Conservation (phyloP, 2,329 filamentous ascomycete species). For the Fusarium irregulare region DNA sequence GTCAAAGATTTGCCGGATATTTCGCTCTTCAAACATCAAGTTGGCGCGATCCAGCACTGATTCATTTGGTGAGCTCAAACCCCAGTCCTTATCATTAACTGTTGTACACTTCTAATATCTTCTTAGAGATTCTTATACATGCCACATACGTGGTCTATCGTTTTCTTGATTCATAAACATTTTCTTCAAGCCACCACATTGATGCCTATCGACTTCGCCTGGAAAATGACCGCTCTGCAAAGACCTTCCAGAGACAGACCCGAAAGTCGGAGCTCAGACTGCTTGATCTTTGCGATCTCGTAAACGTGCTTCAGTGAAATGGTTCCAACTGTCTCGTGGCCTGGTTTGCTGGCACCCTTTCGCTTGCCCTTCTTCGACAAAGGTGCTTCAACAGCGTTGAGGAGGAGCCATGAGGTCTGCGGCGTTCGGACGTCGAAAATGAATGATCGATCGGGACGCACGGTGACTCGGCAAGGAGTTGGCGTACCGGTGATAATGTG, state of each 20-base stretch:
- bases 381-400: slow-evolving; percentile 83
- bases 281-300: slow-evolving; percentile 98
- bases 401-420: slow-evolving; percentile 89
- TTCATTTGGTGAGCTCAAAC: slow-evolving; percentile 3
- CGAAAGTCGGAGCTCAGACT: slow-evolving; percentile 77
- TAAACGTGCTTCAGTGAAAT: slow-evolving; percentile 95
- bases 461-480: slow-evolving; percentile 88
- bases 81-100: slow-evolving; percentile 33
- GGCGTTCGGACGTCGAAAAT: slow-evolving; percentile 93
- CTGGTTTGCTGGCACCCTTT: slow-evolving; percentile 80
- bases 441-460: slow-evolving; percentile 93
- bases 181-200: slow-evolving; percentile 69
- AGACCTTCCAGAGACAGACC: slow-evolving; percentile 77
- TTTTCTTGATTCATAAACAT: slow-evolving; percentile 1
- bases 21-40: neutral
- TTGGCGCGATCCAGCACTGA: slow-evolving; percentile 32
- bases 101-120: slow-evolving; percentile 42
- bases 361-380: slow-evolving; percentile 77
- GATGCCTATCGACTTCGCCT: slow-evolving; percentile 81
- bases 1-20: neutral
- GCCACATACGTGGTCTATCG: slow-evolving; percentile 22
- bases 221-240: slow-evolving; percentile 78
- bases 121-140: slow-evolving; percentile 26
- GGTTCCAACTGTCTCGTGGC: slow-evolving; percentile 81
- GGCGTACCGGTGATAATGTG: slow-evolving; percentile 86